Base-by-base conservation (phyloP, 345 rosid genomes). In the Ceriops zippeliana region DNA sequence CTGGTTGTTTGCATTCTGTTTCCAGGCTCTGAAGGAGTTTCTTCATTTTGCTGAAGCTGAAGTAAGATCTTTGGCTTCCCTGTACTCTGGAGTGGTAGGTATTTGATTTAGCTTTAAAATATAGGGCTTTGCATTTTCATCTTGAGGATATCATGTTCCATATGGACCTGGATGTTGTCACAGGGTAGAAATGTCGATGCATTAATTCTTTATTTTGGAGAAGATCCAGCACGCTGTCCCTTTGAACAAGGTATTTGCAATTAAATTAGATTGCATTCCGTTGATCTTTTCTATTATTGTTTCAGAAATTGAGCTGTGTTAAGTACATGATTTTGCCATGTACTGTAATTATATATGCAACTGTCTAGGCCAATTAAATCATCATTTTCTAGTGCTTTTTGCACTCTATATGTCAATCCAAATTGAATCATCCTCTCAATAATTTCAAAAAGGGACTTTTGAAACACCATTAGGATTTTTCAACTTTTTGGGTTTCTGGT, bases 121-220 rank as follows among this genome's bases (percentile, higher is more conserved):
- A 49, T 53, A 24, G 49, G 17, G 16, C 26, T 56, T 56, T 56
- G 59, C 28, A 8, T 56, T 27, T 69, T 53, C 6, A 27, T 20
- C 27, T 2, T 56, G 19, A 22, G 62, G 6, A 58, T 20, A 22
- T 58, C 49, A 5, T 57, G 72, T 22, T 57, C 67, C 54, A 53
- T 61, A 35, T 54, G 53, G 57, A 35, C 67, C 21, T 53, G 38
- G 22, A 57, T 65, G 37, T 66, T 67, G 34, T 47, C 60, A 53
- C 87, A 91, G 96, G 98, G 97, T 52, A 85, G 88, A 79, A 89
- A 88, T 66, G 93, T 85, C 54, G 98, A 93, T 81, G 86, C 91
- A 49, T 79, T 91, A 78, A 90, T 91, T 77, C 85, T 89, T 75
- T 93, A 93, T 75, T 93, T 91, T 70, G 98, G 98, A 61, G 97